Base-by-base conservation (phyloP, 2,329 filamentous ascomycete genomes). In the Alternaria sp. region DNA sequence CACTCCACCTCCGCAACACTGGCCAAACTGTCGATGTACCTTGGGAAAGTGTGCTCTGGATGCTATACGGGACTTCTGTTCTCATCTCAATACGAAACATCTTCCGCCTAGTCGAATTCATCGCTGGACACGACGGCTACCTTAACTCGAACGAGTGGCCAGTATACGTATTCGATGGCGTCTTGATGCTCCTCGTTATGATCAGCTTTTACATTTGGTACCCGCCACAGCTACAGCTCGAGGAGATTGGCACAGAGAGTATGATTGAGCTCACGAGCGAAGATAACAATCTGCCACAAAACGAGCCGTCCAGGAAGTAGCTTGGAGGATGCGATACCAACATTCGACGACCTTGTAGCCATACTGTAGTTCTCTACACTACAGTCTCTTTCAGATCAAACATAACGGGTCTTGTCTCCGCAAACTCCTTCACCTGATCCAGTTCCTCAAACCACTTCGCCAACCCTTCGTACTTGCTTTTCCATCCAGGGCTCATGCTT, bases 61-160 rank as follows among this genome's bases (percentile, higher is more conserved):
- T 78, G 71, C 67, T 82, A 11, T 82, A 81, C 66, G 11, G 75
- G 61, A 78, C 70, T 44, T 71, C 77, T 65, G 59, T 63, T 0
- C 52, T 86, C 3, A 84, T 86, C 58, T 72, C 84, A 11, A 69
- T 84, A 5, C 74, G 84, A 28, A 82, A 80, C 52, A 64, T 84
- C 17, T 84, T 84, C 57, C 79, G 84, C 0, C 76, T 83, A 2
- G 63, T 84, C 2, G 84, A 86, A 66, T 86, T 84, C 54, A 51
- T 66, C 23, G 55, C 61, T 44, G 63, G 60, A 23, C 61, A 65
- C 47, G 74, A 83, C 4, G 81, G 84, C 3, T 86, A 86, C 66
- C 75, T 82, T 0, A 83, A 85, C 60, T 78, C 69, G 3, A 79
- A 82, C 19, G 84, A 86, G 67, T 86, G 84, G 81, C 78, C 82